A percentile compares a stretch with the other conserved stretches of the same genome.
These are phyloP conservation scores for Hypseocharis bilobata DNA, from an alignment of 441 rosid genomes.

Conservation along the genomic window DNA sequence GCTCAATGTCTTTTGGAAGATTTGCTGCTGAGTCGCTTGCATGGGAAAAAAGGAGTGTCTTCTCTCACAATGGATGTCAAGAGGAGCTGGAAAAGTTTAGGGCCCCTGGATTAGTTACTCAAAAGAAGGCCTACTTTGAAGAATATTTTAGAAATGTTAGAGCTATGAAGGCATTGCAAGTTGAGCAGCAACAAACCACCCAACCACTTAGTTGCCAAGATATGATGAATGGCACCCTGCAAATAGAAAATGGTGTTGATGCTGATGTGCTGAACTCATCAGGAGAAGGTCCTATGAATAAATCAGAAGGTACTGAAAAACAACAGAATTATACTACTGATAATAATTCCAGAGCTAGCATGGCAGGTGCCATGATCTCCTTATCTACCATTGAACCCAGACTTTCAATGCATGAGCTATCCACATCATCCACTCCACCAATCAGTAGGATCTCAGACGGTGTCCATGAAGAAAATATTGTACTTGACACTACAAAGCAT, in stretches of 20 bases:
- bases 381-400: not conserved
- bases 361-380: not conserved
- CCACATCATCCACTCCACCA: not conserved
- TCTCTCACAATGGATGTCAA: conserved; percentile 28
- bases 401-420: conserved; percentile 1
- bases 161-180: conserved; percentile 26
- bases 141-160: conserved; percentile 30
- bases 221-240: not conserved
- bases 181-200: conserved; percentile 19
- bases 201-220: conserved; percentile 14
- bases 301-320: conserved; percentile 3
- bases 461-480: not conserved
- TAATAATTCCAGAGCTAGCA: not conserved
- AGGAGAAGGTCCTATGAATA: not conserved
- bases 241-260: not conserved
- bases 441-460: not conserved
- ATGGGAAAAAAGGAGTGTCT: conserved; percentile 38
- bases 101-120: conserved; percentile 34
- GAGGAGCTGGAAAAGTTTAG: conserved; percentile 36
- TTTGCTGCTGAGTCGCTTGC: conserved; percentile 29
- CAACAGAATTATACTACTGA: not conserved
- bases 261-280: not conserved
- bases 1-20: conserved; percentile 34
- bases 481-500: not conserved
- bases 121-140: conserved; percentile 40